Base-by-base conservation (phyloP, 805 yeast genomes). In the Brettanomyces sp. region DNA sequence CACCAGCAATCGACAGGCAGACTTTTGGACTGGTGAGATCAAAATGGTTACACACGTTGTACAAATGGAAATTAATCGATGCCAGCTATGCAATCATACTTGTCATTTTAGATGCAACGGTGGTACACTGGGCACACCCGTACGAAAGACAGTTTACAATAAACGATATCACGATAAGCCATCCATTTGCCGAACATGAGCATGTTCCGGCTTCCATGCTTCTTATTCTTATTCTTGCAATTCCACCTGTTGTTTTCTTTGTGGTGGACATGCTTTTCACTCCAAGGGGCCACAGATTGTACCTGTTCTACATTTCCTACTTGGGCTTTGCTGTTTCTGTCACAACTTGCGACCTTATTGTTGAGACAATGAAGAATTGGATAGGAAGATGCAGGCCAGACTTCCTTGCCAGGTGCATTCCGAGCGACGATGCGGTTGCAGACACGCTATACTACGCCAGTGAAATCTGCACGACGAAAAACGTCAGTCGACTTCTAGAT, bases 341-440 rank as follows among this genome's bases (percentile, higher is more conserved):
- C 47, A 70, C 78, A 18, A 64, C 80, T 12, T 78, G 85, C 28
- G 71, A 79, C 38, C 67, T 82, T 28, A 56, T 84, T 44, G 86
- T 95, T 3, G 87, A 87, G 56, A 67, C 81, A 13, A 60, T 87
- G 49, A 91, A 91, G 66, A 80, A 83, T 58, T 79, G 85, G 79
- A 77, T 91, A 46, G 97, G 96, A 4, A 76, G 96, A 58, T 86
- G 83, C 50, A 72, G 99, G 49, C 99, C 99, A 0, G 99, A 91
- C 64, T 86, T 90, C 59, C 64, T 91, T 44, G 86, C 89, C 5
- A 74, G 98, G 54, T 91, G 98, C 62, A 59, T 72, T 21, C 96
- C 96, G 4, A 67, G 65, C 32, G 62, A 64, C 1, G 80, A 68
- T 43, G 73, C 90, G 0, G 82, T 89, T 1, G 53, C 66, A 18